Conservation (phyloP, 2,329 filamentous ascomycete species). For the Trichoderma sp. region DNA sequence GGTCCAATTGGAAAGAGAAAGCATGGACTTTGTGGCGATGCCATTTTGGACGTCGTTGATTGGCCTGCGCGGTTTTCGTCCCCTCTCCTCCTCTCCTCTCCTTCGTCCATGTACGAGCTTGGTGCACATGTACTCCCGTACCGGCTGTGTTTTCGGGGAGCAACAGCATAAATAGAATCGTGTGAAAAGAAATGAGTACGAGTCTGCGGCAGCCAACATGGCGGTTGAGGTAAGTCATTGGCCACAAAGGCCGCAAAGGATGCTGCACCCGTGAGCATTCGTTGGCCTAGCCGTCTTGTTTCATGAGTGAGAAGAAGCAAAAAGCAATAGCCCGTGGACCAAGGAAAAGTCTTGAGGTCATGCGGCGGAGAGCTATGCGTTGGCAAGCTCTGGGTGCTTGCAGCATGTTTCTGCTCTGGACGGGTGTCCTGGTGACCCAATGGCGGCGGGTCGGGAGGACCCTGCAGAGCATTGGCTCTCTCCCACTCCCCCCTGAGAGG, state of each 20-base stretch:
- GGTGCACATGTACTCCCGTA: not conserved
- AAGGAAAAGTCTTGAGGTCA: constrained; percentile 18
- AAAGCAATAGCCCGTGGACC: constrained; percentile 11
- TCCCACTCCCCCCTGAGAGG: constrained; percentile 15
- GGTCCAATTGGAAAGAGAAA: not conserved
- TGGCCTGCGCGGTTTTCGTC: not conserved
- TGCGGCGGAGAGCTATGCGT: constrained; percentile 22
- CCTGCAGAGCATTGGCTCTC: constrained; percentile 18
- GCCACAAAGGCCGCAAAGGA: constrained; percentile 1
- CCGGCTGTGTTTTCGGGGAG: not conserved
- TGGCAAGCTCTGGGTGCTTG: constrained; percentile 18
- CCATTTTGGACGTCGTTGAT: not conserved
- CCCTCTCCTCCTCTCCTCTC: not conserved
- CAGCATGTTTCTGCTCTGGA: constrained; percentile 14
- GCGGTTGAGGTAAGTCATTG: constrained; percentile 12
- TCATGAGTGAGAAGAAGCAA: not conserved
- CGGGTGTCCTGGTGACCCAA: constrained; percentile 20
- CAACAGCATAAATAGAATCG: not conserved
- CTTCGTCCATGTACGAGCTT: not conserved
- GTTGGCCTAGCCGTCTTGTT: constrained; percentile 3
- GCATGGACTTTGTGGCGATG: constrained; percentile 9
- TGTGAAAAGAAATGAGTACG: not conserved
- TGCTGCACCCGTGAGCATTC: constrained; percentile 15
- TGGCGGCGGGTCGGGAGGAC: constrained; percentile 19
- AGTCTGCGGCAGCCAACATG: constrained; percentile 3